Evolutionary conservation across 192 early-diverging fungal genomes (phyloP), one percentile per base, ranked within the genome.

Genomic region (Linnemannia hyalina): DNA sequence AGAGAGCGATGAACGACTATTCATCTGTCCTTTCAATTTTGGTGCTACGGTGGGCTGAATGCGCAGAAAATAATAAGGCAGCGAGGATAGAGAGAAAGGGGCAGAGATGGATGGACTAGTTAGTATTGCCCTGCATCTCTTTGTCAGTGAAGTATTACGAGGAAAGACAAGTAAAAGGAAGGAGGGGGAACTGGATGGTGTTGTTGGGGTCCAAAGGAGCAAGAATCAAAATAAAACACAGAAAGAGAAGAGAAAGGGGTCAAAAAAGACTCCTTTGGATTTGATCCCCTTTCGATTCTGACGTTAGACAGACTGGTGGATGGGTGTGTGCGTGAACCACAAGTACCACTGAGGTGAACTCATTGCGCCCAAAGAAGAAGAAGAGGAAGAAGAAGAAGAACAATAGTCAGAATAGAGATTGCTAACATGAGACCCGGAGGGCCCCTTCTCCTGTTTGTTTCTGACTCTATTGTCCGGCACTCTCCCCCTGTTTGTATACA

Each of bases 271-370:
- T 68, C 65, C 26, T 65, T 26, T 15, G n/a, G 60, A 65, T 15
- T 26, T 32, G 57, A 60, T 29, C 57, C 60, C 29, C 60, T 65
- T 65, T 65, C 60, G 60, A 65, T 65, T 32, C 60, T 65, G 60
- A 65, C 29, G 60, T 65, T 65, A 65, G 60, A 65, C 60, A 65
- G 8, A 65, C 2, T 15, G 60, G 11, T 32, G 11, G 29, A 35
- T 11, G 60, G 32, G 65, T 52, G 16, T 49, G 46, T 3, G 47
- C 4, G 47, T 49, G 47, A 49, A 49, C 42, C 42, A 44, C 42
- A 44, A 8, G 42, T 44, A 44, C 8, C 42, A 44, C 9, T 44
- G 42, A 44, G 35, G 35, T 35, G 35, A 9, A 8, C 42, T n/a
- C 42, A 44, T 44, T 44, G 42, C 42, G 42, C 42, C 42, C 35